A percentile compares a stretch with the other conserved stretches of the same genome.
These are phyloP conservation scores for Plectosphaerella plurivora DNA, from an alignment of 2,329 filamentous ascomycete species.

Conservation along the genomic window DNA sequence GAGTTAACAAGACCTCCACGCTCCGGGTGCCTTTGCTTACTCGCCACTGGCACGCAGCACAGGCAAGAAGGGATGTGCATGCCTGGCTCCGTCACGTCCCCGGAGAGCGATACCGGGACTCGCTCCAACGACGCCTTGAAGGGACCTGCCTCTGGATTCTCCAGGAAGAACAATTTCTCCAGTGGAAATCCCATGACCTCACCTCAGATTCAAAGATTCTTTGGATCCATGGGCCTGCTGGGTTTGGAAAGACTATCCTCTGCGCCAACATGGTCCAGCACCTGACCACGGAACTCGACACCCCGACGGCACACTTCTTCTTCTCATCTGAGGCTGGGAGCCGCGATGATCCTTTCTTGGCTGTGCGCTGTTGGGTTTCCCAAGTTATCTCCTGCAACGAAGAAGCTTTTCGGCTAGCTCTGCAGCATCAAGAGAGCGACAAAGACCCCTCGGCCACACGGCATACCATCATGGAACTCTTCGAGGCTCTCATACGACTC, in stretches of 20 bases:
- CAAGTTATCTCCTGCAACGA: conserved; percentile 12
- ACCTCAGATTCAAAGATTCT: conserved; percentile 12
- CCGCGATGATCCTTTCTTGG: conserved; percentile 17
- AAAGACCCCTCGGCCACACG: conserved; percentile 10
- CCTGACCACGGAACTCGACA: background rate
- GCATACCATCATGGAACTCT: conserved; percentile 11
- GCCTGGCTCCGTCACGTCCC: conserved; percentile 9
- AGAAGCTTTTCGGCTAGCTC: conserved; percentile 10
- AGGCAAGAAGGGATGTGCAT: conserved; percentile 8
- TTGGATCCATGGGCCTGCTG: conserved; percentile 25
- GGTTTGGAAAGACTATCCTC: conserved; percentile 28
- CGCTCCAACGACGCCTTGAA: conserved; percentile 11
- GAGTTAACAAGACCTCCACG: rapidly evolving
- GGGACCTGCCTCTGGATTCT: conserved; percentile 23
- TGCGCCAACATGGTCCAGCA: conserved; percentile 22
- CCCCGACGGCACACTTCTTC: conserved; percentile 22
- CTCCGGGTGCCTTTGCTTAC: too few relatives aligned
- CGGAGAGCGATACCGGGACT: conserved; percentile 14
- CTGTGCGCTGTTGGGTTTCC: conserved; percentile 23
- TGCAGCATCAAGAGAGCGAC: background rate
- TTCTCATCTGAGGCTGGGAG: conserved; percentile 21
- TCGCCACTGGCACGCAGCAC: background rate
- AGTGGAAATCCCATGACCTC: conserved; percentile 14
- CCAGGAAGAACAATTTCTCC: conserved; percentile 3
- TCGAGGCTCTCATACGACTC: conserved; percentile 7